Evolutionary conservation across 805 yeast species (phyloP).

Genomic region (Myxozyma geophila): DNA sequence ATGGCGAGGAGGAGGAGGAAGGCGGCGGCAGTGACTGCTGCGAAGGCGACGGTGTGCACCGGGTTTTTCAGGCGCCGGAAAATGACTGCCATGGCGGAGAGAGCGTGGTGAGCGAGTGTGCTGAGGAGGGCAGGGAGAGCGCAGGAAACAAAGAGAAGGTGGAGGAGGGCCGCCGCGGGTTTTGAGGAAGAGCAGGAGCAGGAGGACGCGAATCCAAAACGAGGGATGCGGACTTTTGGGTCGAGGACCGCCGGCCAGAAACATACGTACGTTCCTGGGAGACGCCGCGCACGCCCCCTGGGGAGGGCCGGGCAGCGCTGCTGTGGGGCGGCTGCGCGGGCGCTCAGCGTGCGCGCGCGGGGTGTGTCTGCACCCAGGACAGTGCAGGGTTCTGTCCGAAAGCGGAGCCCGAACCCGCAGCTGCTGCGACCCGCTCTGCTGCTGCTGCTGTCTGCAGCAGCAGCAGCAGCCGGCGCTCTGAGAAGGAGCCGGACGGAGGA

Average conservation of each 20-base stretch:
- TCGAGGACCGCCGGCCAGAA: no score
- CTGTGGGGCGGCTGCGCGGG: background rate
- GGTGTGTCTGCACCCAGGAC: background rate
- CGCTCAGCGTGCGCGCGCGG: background rate
- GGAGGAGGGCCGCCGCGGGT: background rate
- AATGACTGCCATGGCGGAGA: slow-evolving; percentile 5
- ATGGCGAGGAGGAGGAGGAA: slow-evolving; percentile 14
- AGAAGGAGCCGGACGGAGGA: background rate
- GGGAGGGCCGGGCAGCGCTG: background rate
- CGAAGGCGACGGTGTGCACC: slow-evolving; percentile 3
- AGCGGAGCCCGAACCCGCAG: background rate
- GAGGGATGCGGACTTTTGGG: no score
- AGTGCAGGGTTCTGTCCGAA: background rate
- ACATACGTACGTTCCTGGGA: background rate
- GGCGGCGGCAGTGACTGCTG: slow-evolving; percentile 13
- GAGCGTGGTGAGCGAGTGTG: background rate
- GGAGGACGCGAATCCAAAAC: no score
- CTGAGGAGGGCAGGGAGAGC: slow-evolving; percentile 9
- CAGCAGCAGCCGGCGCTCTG: background rate
- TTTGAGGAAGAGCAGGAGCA: no score
- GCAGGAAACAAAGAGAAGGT: background rate
- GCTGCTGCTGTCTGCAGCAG: background rate
- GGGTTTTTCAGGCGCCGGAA: slow-evolving; percentile 10
- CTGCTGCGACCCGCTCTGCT: background rate
- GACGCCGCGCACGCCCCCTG: background rate